Evolutionary conservation across 495 filamentous ascomycete genomes (phyloP), one percentile per base, ranked within the genome.

Genomic region (Lentithecium fluviatile): DNA sequence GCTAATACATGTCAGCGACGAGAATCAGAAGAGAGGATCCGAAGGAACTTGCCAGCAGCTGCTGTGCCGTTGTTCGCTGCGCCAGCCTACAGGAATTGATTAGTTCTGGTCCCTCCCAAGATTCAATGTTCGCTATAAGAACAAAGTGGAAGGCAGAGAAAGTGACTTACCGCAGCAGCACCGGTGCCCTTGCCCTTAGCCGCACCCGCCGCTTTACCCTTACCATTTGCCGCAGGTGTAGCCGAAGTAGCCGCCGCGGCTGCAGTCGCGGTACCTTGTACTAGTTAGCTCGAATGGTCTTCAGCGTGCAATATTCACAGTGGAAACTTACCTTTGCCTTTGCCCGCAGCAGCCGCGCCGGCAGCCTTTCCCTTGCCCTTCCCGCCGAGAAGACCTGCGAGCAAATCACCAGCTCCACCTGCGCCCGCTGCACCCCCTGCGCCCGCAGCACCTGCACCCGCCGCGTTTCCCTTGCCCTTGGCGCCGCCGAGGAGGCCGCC

Each of bases 41-140:
- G 15, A 21, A 45, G 15, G 3, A 6, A 45, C 40, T 21, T 49
- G 23, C 46, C 46, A 21, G 46, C 46, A 21, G n/a, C 24, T 21
- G 46, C 46, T 15, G 46, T 49, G 12, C 46, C 46, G 46, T 49
- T 49, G 23, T 20, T 49, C 6, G 46, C 46, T 15, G 46, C 46
- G 15, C 46, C n/a, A n/a, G n/a, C 46, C 46, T 49, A 13, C 13
- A 49, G 6, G 6, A 2, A 49, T 5, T 21, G 7, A 24, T 49
- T 24, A 49, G 46, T 49, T 19, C 6, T 45, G 6, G 3, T 45
- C 29, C 29, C 3, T 32, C 4, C 4, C 3, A 32, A 4, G 4
- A 32, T 10, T 10, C 3, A 10, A 32, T 32, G 29, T 32, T 32
- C 29, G 29, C 29, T 3, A 32, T 3, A 3, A 10, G 10, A 32